Evolutionary conservation across 345 rosid genomes (phyloP), one percentile per base, ranked within the genome.

Genomic region (Citrus glauca): DNA sequence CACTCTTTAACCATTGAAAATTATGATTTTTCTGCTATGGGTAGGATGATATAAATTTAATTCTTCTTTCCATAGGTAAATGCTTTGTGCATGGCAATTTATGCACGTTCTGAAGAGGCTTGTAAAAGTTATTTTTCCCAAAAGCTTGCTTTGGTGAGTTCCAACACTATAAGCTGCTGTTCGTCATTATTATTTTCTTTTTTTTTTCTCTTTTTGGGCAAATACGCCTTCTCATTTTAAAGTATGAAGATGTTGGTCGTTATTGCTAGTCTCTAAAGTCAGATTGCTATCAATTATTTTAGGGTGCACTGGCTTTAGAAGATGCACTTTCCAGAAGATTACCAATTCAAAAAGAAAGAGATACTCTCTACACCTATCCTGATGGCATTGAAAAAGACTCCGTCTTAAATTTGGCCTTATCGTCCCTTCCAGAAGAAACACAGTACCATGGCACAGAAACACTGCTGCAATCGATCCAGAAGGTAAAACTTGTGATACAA

Each of bases 71-170:
- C 80, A 79, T 75, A 96, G 98, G 89, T 96, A 85, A 88, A 91
- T 76, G 97, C 97, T 42, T 81, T 96, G 81, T 87, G 93, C 83
- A 88, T 92, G 97, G 98, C 99, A 81, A 94, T 96, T 86, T 94
- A 89, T 84, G 99, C 97, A 2, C 90, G 94, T 76, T 94, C 97
- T 71, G 97, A 94, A 86, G 98, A 92, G 85, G 93, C 97, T 70
- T 93, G 93, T 53, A 90, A 89, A 83, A 92, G 89, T 83, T 93
- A 94, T 86, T 94, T 94, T 78, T 91, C 89, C 87, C 97, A 94
- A 87, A 96, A 90, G 92, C 97, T 96, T 79, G 94, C 98, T 72
- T 81, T 91, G 93, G 99, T 96, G 87, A 72, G 69, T 67, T 77
- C 45, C 32, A 33, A 33, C n/a, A 16, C 33, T 64, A 19, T 17